phyloP scores from a whole-genome alignment of 1,284 basidiomycete genomes.

The Puccinia coronata region DNA sequence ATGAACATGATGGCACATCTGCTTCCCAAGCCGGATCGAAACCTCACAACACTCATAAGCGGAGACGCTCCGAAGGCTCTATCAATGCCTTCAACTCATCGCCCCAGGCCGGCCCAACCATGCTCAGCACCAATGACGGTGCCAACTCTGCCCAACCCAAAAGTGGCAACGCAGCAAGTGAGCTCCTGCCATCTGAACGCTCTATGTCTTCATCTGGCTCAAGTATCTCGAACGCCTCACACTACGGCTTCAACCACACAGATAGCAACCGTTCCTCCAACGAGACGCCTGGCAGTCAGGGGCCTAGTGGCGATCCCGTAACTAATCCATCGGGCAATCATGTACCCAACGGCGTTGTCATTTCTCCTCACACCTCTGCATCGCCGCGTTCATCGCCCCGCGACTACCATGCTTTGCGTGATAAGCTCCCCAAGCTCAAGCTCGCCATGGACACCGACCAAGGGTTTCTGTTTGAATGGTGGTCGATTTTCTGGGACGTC shows the following conservation, averaged over 20 bases:
- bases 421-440: constrained; percentile 42
- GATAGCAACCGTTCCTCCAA: constrained; percentile 37
- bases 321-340: background rate
- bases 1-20: background rate
- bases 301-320: background rate
- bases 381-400: constrained; percentile 39
- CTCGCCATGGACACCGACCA: constrained; percentile 50
- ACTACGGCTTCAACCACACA: constrained; percentile 45
- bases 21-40: constrained; percentile 4
- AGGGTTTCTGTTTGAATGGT: constrained; percentile 49
- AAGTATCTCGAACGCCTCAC: constrained; percentile 46
- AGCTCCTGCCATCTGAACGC: constrained; percentile 48
- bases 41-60: constrained; percentile 27
- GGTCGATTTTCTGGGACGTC: constrained; percentile 50
- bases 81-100: constrained; percentile 17
- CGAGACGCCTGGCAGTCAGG: constrained; percentile 20
- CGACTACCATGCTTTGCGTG: background rate
- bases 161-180: constrained; percentile 44
- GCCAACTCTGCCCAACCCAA: constrained; percentile 9
- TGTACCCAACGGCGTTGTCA: background rate
- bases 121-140: constrained; percentile 7
- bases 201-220: constrained; percentile 49
- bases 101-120: constrained; percentile 27
- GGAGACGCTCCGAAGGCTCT: constrained; percentile 31
- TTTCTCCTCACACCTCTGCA: constrained; percentile 19